Conservation (phyloP, 371 early-diverging fungal genomes). For the Mucor ambiguus region DNA sequence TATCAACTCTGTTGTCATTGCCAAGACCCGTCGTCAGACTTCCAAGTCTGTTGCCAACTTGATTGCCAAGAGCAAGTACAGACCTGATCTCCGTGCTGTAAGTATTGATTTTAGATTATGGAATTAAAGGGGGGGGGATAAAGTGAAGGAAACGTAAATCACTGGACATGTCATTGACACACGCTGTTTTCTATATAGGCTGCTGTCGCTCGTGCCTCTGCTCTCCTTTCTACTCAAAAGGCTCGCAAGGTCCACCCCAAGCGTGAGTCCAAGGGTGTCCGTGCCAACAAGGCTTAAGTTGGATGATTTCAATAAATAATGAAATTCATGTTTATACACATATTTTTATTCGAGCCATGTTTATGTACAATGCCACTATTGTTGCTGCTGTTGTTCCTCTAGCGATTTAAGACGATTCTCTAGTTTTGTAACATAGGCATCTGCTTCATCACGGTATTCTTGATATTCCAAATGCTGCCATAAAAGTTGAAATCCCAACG, state of each 20-base stretch:
- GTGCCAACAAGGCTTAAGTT: conserved; percentile 21
- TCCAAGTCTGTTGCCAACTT: conserved; percentile 74
- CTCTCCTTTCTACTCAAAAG: conserved; percentile 69
- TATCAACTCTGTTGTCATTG: conserved; percentile 59
- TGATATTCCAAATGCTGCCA: conserved; percentile 53
- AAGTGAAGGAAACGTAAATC: background rate
- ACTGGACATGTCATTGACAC: background rate
- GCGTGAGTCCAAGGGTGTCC: conserved; percentile 44
- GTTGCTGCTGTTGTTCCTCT: conserved; percentile 30
- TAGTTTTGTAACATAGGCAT: conserved; percentile 30
- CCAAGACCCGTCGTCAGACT: conserved; percentile 69
- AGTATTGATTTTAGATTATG: background rate
- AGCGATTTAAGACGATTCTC: conserved; percentile 41
- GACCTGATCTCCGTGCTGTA: conserved; percentile 81
- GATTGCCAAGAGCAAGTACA: conserved; percentile 66
- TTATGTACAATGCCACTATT: conserved; percentile 2
- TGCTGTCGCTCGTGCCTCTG: conserved; percentile 82
- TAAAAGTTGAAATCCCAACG: conserved; percentile 44
- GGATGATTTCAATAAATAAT: background rate
- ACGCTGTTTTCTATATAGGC: conserved; percentile 44
- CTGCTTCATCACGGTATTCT: conserved; percentile 48
- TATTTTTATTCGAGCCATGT: conserved; percentile 1
- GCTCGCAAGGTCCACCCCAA: conserved; percentile 64
- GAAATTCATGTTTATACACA: background rate
- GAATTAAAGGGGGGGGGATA: background rate